Evolutionary conservation across 768 basidiomycete genomes (phyloP).

Genomic region (Calocera viscosa): DNA sequence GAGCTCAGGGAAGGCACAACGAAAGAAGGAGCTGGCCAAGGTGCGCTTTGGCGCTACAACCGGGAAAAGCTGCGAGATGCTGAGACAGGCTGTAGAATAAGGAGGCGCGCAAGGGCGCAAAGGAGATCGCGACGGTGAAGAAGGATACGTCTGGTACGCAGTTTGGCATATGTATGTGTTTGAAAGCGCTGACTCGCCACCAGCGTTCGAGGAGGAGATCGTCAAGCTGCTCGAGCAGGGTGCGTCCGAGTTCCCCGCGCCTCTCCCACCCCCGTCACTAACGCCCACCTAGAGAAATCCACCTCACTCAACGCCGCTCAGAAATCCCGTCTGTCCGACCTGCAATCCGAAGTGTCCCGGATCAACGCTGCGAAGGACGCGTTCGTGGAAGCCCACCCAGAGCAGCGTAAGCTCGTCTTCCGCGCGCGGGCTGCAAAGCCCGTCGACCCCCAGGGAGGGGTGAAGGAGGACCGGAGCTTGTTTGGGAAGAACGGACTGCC

Average conservation of each 20-base stretch:
- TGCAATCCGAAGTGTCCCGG: slow-evolving; percentile 65
- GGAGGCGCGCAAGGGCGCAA: slow-evolving; percentile 59
- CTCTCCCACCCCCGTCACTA: slow-evolving; percentile 42
- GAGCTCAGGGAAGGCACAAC: slow-evolving; percentile 67
- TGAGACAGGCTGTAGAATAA: slow-evolving; percentile 57
- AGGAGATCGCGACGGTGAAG: slow-evolving; percentile 86
- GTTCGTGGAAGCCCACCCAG: slow-evolving; percentile 86
- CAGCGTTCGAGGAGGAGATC: slow-evolving; percentile 77
- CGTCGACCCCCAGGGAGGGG: slow-evolving; percentile 26
- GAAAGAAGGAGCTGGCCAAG: slow-evolving; percentile 94
- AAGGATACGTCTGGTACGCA: slow-evolving; percentile 72
- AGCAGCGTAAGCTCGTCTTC: slow-evolving; percentile 77
- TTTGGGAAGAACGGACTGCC: slow-evolving; percentile 75
- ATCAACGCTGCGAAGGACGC: slow-evolving; percentile 82
- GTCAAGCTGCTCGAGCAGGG: slow-evolving; percentile 21
- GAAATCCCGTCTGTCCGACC: slow-evolving; percentile 50
- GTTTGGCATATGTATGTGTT: neutral
- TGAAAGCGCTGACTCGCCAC: neutral
- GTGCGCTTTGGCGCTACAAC: slow-evolving; percentile 33
- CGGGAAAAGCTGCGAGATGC: slow-evolving; percentile 23
- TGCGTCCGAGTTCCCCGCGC: slow-evolving; percentile 10
- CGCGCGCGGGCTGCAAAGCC: slow-evolving; percentile 17
- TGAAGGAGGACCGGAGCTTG: slow-evolving; percentile 37
- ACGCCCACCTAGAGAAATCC: slow-evolving; percentile 22
- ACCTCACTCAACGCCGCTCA: slow-evolving; percentile 32